phyloP scores from a whole-genome alignment of 169 alveolate species.

The Eimeria falciformis region DNA sequence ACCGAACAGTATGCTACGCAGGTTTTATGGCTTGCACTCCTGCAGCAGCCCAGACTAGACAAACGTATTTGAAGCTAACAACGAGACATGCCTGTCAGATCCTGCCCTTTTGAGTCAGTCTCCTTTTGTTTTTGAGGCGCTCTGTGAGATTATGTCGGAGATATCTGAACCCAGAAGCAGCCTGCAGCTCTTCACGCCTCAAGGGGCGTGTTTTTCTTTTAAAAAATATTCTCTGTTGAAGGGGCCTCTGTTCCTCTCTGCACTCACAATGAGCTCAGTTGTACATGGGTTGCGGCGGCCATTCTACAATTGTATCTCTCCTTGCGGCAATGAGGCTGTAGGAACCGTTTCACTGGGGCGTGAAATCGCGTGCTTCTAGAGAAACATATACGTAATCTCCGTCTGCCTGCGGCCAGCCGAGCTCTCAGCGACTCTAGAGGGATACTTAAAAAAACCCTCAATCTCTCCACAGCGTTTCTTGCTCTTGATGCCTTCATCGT shows the following conservation, averaged over 20 bases:
- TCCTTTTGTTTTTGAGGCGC: too few species aligned
- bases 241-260: background rate
- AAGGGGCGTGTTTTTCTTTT: too few species aligned
- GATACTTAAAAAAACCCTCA: background rate
- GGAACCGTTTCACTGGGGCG: background rate
- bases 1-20: too few species aligned
- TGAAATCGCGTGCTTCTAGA: slow-evolving; percentile 32
- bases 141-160: too few species aligned
- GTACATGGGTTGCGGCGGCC: background rate
- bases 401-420: slow-evolving; percentile 35
- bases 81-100: too few species aligned
- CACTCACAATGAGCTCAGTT: background rate
- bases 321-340: background rate
- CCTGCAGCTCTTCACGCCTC: too few species aligned
- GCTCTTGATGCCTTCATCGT: background rate
- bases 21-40: too few species aligned
- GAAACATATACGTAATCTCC: slow-evolving; percentile 23
- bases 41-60: too few species aligned
- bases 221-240: background rate
- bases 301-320: slow-evolving; percentile 9
- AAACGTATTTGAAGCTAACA: too few species aligned
- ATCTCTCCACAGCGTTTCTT: background rate
- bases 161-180: too few species aligned
- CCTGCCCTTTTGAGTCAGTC: too few species aligned
- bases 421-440: background rate